These are phyloP conservation scores for Beverwykella pulmonaria DNA, from an alignment of 495 filamentous ascomycete species.

Conservation along the genomic window DNA sequence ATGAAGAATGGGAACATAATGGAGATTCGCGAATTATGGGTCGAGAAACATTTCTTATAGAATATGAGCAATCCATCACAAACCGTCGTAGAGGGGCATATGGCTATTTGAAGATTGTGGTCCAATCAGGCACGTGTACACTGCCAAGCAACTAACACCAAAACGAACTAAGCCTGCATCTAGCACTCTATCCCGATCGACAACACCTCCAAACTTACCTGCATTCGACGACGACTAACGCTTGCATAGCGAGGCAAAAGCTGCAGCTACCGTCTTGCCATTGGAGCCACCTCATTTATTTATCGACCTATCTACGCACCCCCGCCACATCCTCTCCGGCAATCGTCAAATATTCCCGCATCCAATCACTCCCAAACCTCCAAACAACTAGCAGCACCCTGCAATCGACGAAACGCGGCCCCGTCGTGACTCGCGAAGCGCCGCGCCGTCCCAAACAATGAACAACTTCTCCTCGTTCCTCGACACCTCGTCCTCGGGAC, in stretches of 20 bases:
- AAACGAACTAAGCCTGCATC: background rate
- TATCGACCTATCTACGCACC: background rate
- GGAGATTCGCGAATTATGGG: no score
- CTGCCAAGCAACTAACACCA: background rate
- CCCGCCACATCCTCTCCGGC: constrained; percentile 8
- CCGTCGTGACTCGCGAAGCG: constrained; percentile 2
- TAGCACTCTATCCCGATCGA: background rate
- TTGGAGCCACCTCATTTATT: constrained; percentile 25
- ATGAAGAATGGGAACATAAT: background rate
- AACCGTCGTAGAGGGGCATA: background rate
- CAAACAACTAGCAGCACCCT: constrained; percentile 18
- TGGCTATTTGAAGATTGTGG: no score
- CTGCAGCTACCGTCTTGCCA: background rate
- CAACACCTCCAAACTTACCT: background rate
- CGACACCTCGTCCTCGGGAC: constrained; percentile 18
- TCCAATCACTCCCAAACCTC: constrained; percentile 22
- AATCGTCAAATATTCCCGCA: background rate
- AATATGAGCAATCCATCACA: background rate
- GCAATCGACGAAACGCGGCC: constrained; percentile 21
- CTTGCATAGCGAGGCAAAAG: background rate
- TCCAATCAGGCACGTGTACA: background rate
- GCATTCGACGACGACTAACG: background rate
- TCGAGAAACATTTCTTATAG: background rate
- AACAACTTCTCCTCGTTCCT: constrained; percentile 40
- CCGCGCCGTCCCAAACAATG: constrained; percentile 4